phyloP scores from a whole-genome alignment of 2,329 filamentous ascomycete species.

The Botryotinia globosa region DNA sequence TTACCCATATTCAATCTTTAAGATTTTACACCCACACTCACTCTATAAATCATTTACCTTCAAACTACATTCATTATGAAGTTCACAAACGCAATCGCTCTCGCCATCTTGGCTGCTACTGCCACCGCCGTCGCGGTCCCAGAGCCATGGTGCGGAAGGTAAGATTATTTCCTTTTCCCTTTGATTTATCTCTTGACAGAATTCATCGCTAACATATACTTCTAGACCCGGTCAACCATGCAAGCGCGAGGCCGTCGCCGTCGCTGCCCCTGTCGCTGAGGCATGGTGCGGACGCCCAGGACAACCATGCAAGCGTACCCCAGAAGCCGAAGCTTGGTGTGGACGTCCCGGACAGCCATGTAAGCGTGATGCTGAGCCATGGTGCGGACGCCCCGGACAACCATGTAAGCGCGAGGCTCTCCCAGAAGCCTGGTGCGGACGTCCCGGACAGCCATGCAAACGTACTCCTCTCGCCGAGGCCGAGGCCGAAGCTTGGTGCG shows the following conservation, averaged over 20 bases:
- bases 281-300: slow-evolving; percentile 14
- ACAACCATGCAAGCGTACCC: slow-evolving; percentile 14
- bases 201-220: not conserved
- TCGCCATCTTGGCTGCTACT: slow-evolving; percentile 20
- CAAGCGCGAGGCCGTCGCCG: slow-evolving; percentile 6
- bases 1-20: slow-evolving; percentile 10
- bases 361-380: slow-evolving; percentile 18
- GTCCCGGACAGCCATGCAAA: slow-evolving; percentile 18
- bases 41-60: not conserved
- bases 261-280: slow-evolving; percentile 1
- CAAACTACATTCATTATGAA: slow-evolving; percentile 20
- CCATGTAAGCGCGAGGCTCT: slow-evolving; percentile 23
- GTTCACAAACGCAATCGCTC: slow-evolving; percentile 19
- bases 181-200: not conserved
- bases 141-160: slow-evolving; percentile 18
- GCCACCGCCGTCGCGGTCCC: slow-evolving; percentile 17
- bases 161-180: not conserved
- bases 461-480: slow-evolving; percentile 23
- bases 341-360: slow-evolving; percentile 17
- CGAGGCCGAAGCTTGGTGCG: slow-evolving; percentile 11
- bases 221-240: slow-evolving; percentile 17
- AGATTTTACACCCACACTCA: slow-evolving; percentile 6
- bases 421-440: slow-evolving; percentile 27
- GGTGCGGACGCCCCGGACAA: slow-evolving; percentile 14
- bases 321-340: slow-evolving; percentile 7